Base-by-base conservation (phyloP, 495 filamentous ascomycete genomes). In the Aspergillus sclerotioniger region DNA sequence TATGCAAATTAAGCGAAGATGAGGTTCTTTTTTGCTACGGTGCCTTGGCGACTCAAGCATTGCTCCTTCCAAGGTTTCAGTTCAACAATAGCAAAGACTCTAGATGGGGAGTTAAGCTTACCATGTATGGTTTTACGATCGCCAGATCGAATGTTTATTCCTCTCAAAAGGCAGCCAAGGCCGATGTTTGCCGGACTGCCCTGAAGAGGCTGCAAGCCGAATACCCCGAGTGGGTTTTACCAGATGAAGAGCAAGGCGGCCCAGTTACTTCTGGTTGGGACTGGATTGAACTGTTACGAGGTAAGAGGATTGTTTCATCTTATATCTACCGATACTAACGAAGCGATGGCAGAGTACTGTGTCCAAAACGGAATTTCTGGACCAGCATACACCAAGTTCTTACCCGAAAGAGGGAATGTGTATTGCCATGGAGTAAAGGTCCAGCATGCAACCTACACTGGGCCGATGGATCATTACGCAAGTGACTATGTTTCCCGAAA, bases 1-100 rank as follows among this genome's bases (percentile, higher is more conserved):
- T 64, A 16, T 19, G 19, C 0, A 25, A 25, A 0, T 48, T 71
- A 39, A 57, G 48, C 3, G 19, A 59, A 15, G 50, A 55, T 8
- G 63, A 72, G 8, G 56, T 67, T 1, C 55, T 76, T n/a, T 76
- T 72, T 35, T 66, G 59, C 41, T 75, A 74, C 50, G 70, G 69
- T 15, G 65, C 72, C 0, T 33, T 78, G 1, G 49, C 57, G 2
- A 57, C 62, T 4, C 62, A 70, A 53, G 63, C 56, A 15, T 43
- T 57, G 0, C 61, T 76, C 13, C 48, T 62, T 5, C 72, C 75
- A 0, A 48, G 45, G 0, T 74, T 70, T 32, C 20, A 62, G 1
- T 74, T 64, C 60, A 67, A 57, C 31, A 59, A 39, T 3, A 46
- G 49, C 5, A 35, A 52, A 9, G 44, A 54, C 3, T 29, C 51